Evolutionary conservation across 2,329 filamentous ascomycete genomes (phyloP).

Genomic region (Fusarium falciforme): DNA sequence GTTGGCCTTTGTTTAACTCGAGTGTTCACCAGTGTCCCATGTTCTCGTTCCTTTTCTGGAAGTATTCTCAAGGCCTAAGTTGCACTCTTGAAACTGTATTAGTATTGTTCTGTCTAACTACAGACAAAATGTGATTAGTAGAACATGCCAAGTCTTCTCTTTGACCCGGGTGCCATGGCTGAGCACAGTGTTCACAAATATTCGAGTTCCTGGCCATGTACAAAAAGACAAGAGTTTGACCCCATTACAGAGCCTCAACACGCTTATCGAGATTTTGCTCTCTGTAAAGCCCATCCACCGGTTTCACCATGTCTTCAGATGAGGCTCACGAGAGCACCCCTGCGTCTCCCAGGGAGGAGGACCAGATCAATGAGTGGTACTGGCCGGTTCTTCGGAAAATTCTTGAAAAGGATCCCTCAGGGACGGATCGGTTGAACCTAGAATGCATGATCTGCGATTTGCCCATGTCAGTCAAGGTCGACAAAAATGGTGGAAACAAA

Average conservation of each 20-base stretch:
- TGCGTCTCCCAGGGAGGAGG: not conserved
- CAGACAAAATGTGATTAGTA: not conserved
- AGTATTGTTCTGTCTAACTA: not conserved
- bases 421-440: not conserved
- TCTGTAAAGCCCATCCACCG: not conserved
- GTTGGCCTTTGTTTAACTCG: not conserved
- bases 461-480: not conserved
- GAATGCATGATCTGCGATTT: conserved; percentile 3
- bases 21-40: not conserved
- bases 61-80: not conserved
- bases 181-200: not conserved
- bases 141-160: not conserved
- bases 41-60: not conserved
- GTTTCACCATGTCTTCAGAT: not conserved
- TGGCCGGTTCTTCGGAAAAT: not conserved
- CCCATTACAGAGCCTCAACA: not conserved
- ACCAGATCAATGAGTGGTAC: not conserved
- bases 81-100: not conserved
- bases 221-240: not conserved
- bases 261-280: not conserved
- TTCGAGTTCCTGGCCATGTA: not conserved
- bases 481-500: not conserved
- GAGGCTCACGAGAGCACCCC: not conserved
- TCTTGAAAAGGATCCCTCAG: not conserved
- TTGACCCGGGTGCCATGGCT: not conserved